Conservation (phyloP, 2,329 filamentous ascomycete genomes). For the Scytalidium lignicola region DNA sequence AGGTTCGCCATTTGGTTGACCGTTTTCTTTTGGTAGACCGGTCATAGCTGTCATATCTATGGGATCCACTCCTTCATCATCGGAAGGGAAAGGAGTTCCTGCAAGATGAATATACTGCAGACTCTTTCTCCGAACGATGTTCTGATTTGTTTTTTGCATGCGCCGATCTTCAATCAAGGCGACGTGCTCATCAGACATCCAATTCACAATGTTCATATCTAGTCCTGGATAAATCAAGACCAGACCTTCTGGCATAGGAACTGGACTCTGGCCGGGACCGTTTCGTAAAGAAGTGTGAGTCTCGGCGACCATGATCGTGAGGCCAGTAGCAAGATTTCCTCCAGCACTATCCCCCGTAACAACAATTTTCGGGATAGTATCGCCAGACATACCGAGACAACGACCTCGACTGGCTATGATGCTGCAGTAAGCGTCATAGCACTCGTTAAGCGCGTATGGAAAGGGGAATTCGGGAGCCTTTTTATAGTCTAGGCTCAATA, state of each 20-base stretch:
- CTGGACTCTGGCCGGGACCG: constrained; percentile 48
- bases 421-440: constrained; percentile 77
- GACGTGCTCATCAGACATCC: constrained; percentile 99
- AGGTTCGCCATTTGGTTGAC: background rate
- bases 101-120: constrained; percentile 83
- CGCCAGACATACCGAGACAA: constrained; percentile 69
- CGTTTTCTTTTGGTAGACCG: background rate
- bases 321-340: constrained; percentile 73
- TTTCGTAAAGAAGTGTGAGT: constrained; percentile 53
- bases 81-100: constrained; percentile 75
- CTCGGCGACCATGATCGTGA: constrained; percentile 86
- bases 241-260: constrained; percentile 74
- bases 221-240: constrained; percentile 84
- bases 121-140: constrained; percentile 76
- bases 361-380: constrained; percentile 60
- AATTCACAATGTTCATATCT: constrained; percentile 97
- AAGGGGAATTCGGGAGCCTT: constrained; percentile 84
- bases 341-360: constrained; percentile 78
- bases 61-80: constrained; percentile 53
- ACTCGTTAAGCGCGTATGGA: constrained; percentile 81
- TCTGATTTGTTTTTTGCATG: constrained; percentile 70
- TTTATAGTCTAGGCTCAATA: constrained; percentile 86
- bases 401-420: constrained; percentile 67
- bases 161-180: constrained; percentile 80
- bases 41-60: constrained; percentile 7